Percentiles rank a stretch among this genome's conserved stretches.
phyloP scores from a whole-genome alignment of 169 alveolate genomes.

The Cystoisospora suis region DNA sequence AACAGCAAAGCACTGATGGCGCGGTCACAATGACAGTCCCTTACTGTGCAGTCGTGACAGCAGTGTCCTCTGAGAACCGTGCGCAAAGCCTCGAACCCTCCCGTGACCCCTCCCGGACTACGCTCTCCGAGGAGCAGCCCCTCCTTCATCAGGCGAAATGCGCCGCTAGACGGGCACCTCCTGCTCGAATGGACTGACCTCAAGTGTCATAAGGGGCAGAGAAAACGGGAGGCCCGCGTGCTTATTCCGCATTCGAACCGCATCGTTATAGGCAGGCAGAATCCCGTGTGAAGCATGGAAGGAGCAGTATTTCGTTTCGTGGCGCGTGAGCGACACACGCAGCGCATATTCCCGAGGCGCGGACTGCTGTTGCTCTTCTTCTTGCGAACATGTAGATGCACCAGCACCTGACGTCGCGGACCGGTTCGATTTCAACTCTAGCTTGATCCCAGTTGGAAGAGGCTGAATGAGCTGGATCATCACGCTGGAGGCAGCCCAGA shows the following conservation, averaged over 20 bases:
- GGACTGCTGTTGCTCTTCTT: too few relatives aligned
- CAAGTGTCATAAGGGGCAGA: slow-evolving; percentile 44
- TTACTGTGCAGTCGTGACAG: too few relatives aligned
- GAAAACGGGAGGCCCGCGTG: slow-evolving; percentile 55
- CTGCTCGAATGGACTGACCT: neutral
- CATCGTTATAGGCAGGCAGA: slow-evolving; percentile 63
- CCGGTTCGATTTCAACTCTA: slow-evolving; percentile 52
- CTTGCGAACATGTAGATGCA: neutral
- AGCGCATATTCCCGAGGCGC: slow-evolving; percentile 59
- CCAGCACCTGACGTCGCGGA: neutral
- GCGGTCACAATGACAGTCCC: neutral
- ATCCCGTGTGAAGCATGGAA: slow-evolving; percentile 54
- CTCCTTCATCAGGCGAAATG: too few relatives aligned
- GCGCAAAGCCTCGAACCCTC: neutral
- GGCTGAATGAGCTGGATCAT: slow-evolving; percentile 64
- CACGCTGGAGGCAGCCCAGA: slow-evolving; percentile 31
- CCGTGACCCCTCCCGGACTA: neutral
- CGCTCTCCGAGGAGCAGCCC: too few relatives aligned
- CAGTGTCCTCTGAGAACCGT: neutral
- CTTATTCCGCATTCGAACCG: slow-evolving; percentile 49
- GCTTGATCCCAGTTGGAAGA: slow-evolving; percentile 55
- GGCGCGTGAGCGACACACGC: slow-evolving; percentile 57
- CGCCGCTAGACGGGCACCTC: too few relatives aligned
- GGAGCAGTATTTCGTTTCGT: slow-evolving; percentile 56
- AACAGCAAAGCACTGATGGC: too few relatives aligned